Evolutionary conservation across 352 stramenopile genomes (phyloP), one percentile per base, ranked within the genome.

Genomic region (Globisporangium middletonii): DNA sequence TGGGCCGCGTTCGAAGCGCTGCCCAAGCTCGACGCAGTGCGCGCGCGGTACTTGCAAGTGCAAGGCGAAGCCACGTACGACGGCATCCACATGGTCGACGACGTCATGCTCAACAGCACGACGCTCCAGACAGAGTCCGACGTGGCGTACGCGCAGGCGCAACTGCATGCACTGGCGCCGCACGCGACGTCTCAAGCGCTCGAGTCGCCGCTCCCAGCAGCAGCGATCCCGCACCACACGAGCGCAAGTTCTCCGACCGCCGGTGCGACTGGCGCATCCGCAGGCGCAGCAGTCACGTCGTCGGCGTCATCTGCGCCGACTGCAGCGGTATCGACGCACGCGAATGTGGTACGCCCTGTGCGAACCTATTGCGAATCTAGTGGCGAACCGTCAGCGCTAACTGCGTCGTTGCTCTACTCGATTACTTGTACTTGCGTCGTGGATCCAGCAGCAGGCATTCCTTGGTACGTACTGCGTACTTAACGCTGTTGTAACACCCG

Each of bases 1-100:
- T 94, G 83, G 83, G 67, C 73, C 9, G 81, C 91, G 55, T 94
- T 86, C 54, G 79, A 94, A 52, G 62, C 86, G 64, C 75, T 94
- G 9, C 81, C 83, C 6, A 94, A 94, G 69, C 79, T 89, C 54
- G 79, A 86, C 9, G 64, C 65, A 4, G 59, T 86, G 27, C 71
- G 81, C 33, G 59, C 74, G 44, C 64, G 77, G 5, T 92, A 75
- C 62, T 54, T 91, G 64, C 72, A 88, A 63, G 68, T 80, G 62
- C 70, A 91, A 5, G 72, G 75, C n/a, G 78, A 91, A 4, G 57
- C 84, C 53, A 68, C 72, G 57, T 90, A 90, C 55, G 79, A 91
- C 46, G 62, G 72, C 13, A 58, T 91, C 9, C 67, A 75, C 12
- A 86, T 86, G 59, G 72, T 90, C 48, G 80, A 89, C 57, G 80